Conservation (phyloP, 768 basidiomycete species). For the Sarcomyxa edulis region DNA sequence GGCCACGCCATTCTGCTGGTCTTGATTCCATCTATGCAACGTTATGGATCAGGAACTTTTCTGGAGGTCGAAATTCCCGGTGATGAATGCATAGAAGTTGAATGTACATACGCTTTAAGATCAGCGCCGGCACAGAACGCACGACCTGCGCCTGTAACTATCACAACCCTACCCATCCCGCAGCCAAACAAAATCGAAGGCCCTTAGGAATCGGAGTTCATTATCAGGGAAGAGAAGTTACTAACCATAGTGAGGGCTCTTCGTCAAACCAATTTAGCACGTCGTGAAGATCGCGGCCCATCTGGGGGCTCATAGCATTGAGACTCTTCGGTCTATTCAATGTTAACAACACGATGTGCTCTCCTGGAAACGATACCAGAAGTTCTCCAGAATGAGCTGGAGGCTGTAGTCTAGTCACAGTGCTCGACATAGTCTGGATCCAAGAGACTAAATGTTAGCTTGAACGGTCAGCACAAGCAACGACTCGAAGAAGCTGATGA, state of each 20-base stretch:
- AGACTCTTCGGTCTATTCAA: constrained; percentile 66
- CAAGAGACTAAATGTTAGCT: too few species aligned
- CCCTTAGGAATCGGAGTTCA: neutral
- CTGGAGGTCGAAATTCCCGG: neutral
- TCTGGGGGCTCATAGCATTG: constrained; percentile 68
- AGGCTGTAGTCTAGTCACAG: too few species aligned
- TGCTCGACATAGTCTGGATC: too few species aligned
- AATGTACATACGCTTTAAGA: constrained; percentile 54
- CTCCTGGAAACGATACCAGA: constrained; percentile 29
- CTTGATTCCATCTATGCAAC: constrained; percentile 50
- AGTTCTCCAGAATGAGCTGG: constrained; percentile 31
- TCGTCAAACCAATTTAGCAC: constrained; percentile 71
- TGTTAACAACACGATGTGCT: constrained; percentile 48
- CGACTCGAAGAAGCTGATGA: too few species aligned
- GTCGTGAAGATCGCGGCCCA: constrained; percentile 45
- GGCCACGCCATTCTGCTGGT: constrained; percentile 37
- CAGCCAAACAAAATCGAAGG: constrained; percentile 6
- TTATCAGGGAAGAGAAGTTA: constrained; percentile 5
- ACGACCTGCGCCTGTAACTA: constrained; percentile 70
- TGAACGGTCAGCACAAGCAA: too few species aligned
- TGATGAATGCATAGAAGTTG: neutral
- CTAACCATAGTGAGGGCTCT: constrained; percentile 68
- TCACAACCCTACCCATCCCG: constrained; percentile 49
- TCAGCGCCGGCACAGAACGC: constrained; percentile 80
- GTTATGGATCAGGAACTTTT: neutral